Percentiles rank a stretch among this genome's conserved stretches.
Conservation (phyloP, 2,329 filamentous ascomycete genomes). For the Trichoderma atrobrunneum region DNA sequence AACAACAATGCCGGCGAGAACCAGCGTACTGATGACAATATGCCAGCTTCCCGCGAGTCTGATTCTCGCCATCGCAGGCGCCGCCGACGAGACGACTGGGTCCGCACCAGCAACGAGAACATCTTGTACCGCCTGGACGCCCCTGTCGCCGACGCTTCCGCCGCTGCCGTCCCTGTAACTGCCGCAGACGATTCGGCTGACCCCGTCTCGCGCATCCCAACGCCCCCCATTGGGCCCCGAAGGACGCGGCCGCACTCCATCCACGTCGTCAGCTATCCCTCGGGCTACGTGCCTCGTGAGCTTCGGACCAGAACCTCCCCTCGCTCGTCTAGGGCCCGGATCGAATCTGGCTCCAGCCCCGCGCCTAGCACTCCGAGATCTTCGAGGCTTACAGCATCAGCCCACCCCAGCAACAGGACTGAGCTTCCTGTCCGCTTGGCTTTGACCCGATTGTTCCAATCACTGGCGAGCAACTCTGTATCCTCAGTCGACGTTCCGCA, state of each 20-base stretch:
- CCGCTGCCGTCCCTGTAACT: not conserved
- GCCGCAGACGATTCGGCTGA: constrained; percentile 7
- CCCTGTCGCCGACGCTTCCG: constrained; percentile 12
- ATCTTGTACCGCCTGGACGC: constrained; percentile 31
- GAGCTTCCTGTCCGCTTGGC: constrained; percentile 13
- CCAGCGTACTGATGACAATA: constrained; percentile 12
- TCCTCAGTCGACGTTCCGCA: constrained; percentile 16
- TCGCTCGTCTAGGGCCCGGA: not conserved
- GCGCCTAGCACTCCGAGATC: not conserved
- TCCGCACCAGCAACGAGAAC: constrained; percentile 27
- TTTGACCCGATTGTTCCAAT: constrained; percentile 11
- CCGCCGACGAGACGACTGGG: constrained; percentile 25
- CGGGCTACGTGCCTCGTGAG: constrained; percentile 46
- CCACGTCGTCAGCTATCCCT: constrained; percentile 42
- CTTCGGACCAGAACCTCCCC: constrained; percentile 30
- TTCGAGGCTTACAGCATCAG: constrained; percentile 2
- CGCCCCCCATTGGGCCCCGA: constrained; percentile 40
- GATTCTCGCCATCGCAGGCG: constrained; percentile 6
- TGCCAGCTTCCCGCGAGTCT: constrained; percentile 16
- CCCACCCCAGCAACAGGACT: not conserved
- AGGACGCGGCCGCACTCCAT: constrained; percentile 41
- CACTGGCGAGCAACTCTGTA: constrained; percentile 14
- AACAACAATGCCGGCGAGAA: not conserved
- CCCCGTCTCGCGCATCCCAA: constrained; percentile 29
- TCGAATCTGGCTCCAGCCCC: not conserved